These are phyloP conservation scores for Flaveria linearis DNA, from an alignment of 129 eudicot genomes.

Conservation along the genomic window DNA sequence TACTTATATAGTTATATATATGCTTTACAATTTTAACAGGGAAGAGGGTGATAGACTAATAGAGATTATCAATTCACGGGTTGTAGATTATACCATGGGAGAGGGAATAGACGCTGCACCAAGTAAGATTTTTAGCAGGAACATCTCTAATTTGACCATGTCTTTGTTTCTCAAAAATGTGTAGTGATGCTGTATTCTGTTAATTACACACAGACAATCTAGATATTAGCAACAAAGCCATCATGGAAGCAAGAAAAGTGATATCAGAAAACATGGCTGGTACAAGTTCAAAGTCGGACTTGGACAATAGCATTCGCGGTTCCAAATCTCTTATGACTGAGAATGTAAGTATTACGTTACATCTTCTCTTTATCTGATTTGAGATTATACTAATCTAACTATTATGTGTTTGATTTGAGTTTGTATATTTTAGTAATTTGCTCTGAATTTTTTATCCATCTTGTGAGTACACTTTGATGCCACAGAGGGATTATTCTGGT, in stretches of 20 bases:
- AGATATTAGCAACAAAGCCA: slow-evolving; percentile 47
- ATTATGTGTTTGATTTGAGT: neutral
- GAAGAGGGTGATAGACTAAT: slow-evolving; percentile 74
- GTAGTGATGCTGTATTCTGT: neutral
- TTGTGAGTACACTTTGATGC: slow-evolving; percentile 9
- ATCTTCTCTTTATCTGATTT: neutral
- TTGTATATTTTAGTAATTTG: neutral
- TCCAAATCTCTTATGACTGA: slow-evolving; percentile 35
- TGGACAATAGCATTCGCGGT: slow-evolving; percentile 36
- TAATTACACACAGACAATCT: slow-evolving; percentile 42
- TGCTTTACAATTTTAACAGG: slow-evolving; percentile 43
- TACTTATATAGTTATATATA: slow-evolving; percentile 18
- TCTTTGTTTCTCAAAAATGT: neutral
- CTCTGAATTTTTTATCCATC: neutral
- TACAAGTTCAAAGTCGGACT: slow-evolving; percentile 53
- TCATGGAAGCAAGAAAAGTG: slow-evolving; percentile 79
- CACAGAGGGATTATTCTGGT: slow-evolving; percentile 58
- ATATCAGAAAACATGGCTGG: slow-evolving; percentile 65
- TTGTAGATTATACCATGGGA: slow-evolving; percentile 40
- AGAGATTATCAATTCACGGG: slow-evolving; percentile 64
- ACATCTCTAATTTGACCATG: neutral
- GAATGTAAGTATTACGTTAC: slow-evolving; percentile 49
- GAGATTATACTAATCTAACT: slow-evolving; percentile 1
- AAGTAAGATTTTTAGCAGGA: slow-evolving; percentile 29
- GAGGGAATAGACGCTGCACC: slow-evolving; percentile 36